phyloP scores from a whole-genome alignment of 495 filamentous ascomycete species.

The Tuber microsphaerosporum region DNA sequence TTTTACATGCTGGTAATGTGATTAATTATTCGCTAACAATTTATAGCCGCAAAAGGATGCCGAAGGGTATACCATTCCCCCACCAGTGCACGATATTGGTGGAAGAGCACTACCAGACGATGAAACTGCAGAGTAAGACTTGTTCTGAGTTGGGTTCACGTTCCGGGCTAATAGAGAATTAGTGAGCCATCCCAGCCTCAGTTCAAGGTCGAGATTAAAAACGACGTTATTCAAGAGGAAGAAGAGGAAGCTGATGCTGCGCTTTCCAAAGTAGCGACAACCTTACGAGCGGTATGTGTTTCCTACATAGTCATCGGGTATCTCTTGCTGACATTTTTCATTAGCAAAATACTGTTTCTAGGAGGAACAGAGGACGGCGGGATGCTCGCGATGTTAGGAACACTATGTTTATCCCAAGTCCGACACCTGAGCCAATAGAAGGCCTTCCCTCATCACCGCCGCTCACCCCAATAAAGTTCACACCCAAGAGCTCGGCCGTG shows the following conservation, averaged over 20 bases:
- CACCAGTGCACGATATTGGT: slow-evolving; percentile 38
- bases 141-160: slow-evolving; percentile 44
- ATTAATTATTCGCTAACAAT: slow-evolving; percentile 5
- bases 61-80: slow-evolving; percentile 47
- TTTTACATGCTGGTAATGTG: not conserved
- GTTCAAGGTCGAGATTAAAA: slow-evolving; percentile 86
- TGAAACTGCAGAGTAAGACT: slow-evolving; percentile 69
- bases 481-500: slow-evolving; percentile 46
- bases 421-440: slow-evolving; percentile 31
- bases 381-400: slow-evolving; percentile 72
- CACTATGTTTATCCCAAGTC: slow-evolving; percentile 67
- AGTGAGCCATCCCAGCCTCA: slow-evolving; percentile 58
- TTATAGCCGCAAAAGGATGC: slow-evolving; percentile 50
- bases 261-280: slow-evolving; percentile 83
- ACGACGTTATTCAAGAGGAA: slow-evolving; percentile 88
- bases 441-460: slow-evolving; percentile 42
- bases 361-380: slow-evolving; percentile 49
- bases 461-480: slow-evolving; percentile 40
- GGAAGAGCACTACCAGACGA: slow-evolving; percentile 48
- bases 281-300: slow-evolving; percentile 58
- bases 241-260: slow-evolving; percentile 81
- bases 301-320: slow-evolving; percentile 15
- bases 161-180: slow-evolving; percentile 20
- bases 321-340: slow-evolving; percentile 52
- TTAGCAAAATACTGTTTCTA: slow-evolving; percentile 70